Base-by-base conservation (phyloP, 495 filamentous ascomycete species). In the Melanomma pulvis-pyrius region DNA sequence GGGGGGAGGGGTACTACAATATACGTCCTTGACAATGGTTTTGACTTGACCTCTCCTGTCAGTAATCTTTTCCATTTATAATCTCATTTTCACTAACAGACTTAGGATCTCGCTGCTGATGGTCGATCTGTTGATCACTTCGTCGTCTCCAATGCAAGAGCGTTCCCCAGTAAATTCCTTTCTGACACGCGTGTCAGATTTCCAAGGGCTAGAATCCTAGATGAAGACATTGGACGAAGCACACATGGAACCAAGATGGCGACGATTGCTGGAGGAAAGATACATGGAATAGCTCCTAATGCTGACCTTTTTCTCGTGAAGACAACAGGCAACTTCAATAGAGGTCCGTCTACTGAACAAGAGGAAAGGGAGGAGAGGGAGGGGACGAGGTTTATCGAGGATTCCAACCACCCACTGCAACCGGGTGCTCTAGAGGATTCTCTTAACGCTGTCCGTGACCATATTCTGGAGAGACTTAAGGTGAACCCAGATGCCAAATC, bases 21-120 rank as follows among this genome's bases (percentile, higher is more conserved):
- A 6, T 61, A 61, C 25, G 28, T 61, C 25, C 3, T 61, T 28
- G 58, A 61, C 32, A 44, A 61, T 32, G 58, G 58, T 3, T 61
- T 61, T 36, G 58, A 61, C 32, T 5, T 51, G 2, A 30, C 5
- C 28, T 4, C 25, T 26, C 2, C 2, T 1, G 56, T 59, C 2
- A 46, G 56, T 48, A 7, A 3, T 2, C 44, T 6, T 46, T 2
- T 25, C 26, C n/a, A 15, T 11, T 2, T 3, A n/a, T 48, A 11
- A 2, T 21, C n/a, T 34, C 21, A 15, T n/a, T n/a, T n/a, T n/a
- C n/a, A n/a, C n/a, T n/a, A n/a, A n/a, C n/a, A n/a, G n/a, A n/a
- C n/a, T n/a, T n/a, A n/a, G n/a, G n/a, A n/a, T n/a, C n/a, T n/a
- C n/a, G n/a, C n/a, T n/a, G n/a, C n/a, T n/a, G n/a, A n/a, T n/a